Evolutionary conservation across 805 yeast genomes (phyloP), one percentile per base, ranked within the genome.

Genomic region (Lipomyces kockii): DNA sequence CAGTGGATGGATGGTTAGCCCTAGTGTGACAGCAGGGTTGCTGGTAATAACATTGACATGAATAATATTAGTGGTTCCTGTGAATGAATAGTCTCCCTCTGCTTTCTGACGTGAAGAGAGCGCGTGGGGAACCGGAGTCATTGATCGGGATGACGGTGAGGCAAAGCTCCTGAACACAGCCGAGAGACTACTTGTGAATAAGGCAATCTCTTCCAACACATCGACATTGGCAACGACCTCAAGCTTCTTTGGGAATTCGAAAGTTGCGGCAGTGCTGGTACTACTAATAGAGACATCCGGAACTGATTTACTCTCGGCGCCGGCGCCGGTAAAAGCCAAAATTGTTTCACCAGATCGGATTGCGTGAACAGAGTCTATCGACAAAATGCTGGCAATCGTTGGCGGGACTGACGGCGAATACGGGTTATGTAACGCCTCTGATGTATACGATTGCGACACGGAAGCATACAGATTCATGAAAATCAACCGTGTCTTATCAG

Each of bases 201-300:
- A 20, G 9, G 43, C 34, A 3, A 66, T 17, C 32, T 63, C 61
- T 25, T 67, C 67, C 34, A 67, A 52, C n/a, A 53, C 56, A 32
- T 56, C 62, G 3, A 59, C 34, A 25, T 22, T 43, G 7, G 65
- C 65, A 7, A 32, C 37, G 14, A 67, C 59, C 4, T 58, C 39
- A 17, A 67, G 64, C 20, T 54, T 20, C 2, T 55, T 56, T n/a
- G 71, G 66, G 3, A 67, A 25, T 7, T 61, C 61, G 27, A 67
- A 8, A 22, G 49, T 9, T 3, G 59, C 43, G 1, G 22, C 32
- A 12, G 55, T 8, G n/a, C 57, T 37, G 14, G 61, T 52, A 6
- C 43, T 22, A 17, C 62, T 34, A 6, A 64, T 11, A 11, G 64
- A 59, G 14, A 67, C 20, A 54, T 67, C 70, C 17, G 70, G 65